phyloP scores from a whole-genome alignment of 441 rosid genomes.

The Codiaeum variegatum region DNA sequence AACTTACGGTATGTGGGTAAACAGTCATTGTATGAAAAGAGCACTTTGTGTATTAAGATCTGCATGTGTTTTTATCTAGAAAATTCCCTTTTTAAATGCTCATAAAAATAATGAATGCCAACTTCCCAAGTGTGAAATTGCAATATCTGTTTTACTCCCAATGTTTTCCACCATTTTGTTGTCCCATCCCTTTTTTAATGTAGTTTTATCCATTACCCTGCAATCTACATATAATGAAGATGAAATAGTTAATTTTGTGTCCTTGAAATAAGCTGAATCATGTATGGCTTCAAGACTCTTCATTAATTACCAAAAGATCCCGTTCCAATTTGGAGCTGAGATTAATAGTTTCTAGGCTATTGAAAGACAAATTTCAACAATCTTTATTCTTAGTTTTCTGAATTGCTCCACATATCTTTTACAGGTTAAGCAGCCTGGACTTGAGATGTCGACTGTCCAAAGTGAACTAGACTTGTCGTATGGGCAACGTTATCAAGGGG shows the following conservation, averaged over 20 bases:
- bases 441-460: slow-evolving; percentile 90
- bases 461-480: slow-evolving; percentile 97
- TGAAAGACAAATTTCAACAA: slow-evolving; percentile 4
- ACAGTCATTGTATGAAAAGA: neutral
- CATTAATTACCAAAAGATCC: neutral
- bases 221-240: neutral
- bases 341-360: neutral
- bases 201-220: neutral
- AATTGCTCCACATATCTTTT: slow-evolving; percentile 14
- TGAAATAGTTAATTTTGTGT: neutral
- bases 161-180: neutral
- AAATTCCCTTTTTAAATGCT: neutral
- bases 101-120: neutral
- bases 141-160: neutral
- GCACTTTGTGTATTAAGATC: neutral
- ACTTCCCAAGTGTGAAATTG: neutral
- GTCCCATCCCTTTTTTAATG: neutral
- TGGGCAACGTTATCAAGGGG: slow-evolving; percentile 77
- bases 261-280: neutral
- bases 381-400: neutral
- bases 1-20: slow-evolving; percentile 66
- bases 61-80: neutral
- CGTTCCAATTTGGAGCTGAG: neutral
- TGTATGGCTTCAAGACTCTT: neutral
- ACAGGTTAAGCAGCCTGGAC: slow-evolving; percentile 96